Conservation (phyloP, 2,329 filamentous ascomycete species). For the Ambrosiella beaveri region DNA sequence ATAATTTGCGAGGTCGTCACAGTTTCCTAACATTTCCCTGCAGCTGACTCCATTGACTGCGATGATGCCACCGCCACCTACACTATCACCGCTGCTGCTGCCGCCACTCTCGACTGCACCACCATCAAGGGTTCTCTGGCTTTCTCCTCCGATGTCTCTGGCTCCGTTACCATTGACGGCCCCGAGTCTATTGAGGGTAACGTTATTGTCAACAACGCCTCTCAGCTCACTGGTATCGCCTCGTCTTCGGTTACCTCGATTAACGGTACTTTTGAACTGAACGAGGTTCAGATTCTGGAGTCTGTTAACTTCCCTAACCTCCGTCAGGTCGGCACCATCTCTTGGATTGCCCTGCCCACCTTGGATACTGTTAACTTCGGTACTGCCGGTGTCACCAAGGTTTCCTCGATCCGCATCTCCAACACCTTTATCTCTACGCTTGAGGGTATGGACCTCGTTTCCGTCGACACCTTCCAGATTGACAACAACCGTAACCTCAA, state of each 20-base stretch:
- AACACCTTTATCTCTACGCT: conserved; percentile 74
- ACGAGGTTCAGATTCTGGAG: conserved; percentile 50
- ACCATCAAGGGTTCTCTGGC: conserved; percentile 42
- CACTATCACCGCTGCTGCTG: conserved; percentile 44
- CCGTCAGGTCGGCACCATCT: conserved; percentile 45
- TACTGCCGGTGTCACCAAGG: conserved; percentile 43
- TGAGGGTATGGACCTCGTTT: conserved; percentile 61
- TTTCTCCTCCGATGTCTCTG: conserved; percentile 26
- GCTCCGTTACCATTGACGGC: conserved; percentile 44
- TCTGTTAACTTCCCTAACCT: conserved; percentile 51
- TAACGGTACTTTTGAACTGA: conserved; percentile 50
- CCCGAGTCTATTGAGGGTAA: conserved; percentile 38
- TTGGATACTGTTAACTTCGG: conserved; percentile 34
- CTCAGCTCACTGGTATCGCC: conserved; percentile 40
- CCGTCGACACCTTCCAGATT: conserved; percentile 59
- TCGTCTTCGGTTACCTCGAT: conserved; percentile 47
- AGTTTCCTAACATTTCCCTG: background rate
- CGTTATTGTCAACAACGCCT: conserved; percentile 40
- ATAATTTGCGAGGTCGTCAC: background rate
- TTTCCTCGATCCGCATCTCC: conserved; percentile 53
- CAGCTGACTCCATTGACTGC: conserved; percentile 13
- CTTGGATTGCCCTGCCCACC: conserved; percentile 53
- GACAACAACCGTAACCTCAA: conserved; percentile 78
- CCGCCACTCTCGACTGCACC: conserved; percentile 45
- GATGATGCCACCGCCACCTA: conserved; percentile 23